Percentiles rank a stretch among this genome's conserved stretches.
phyloP scores from a whole-genome alignment of 495 filamentous ascomycete species.

The Penicillium desertorum region DNA sequence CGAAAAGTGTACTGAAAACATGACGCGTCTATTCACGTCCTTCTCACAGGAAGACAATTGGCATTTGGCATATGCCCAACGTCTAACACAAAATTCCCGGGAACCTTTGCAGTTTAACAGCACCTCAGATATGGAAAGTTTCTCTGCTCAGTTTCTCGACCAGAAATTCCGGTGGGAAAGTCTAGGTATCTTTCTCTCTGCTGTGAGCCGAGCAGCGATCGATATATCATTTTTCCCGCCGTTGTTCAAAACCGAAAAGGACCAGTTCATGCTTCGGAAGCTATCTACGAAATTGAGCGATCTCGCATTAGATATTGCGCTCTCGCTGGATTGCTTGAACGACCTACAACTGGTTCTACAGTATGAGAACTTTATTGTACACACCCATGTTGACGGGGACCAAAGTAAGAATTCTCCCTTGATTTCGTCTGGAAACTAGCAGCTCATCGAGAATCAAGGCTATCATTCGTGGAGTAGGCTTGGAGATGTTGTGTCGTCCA shows the following conservation, averaged over 20 bases:
- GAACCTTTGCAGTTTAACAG: conserved; percentile 27
- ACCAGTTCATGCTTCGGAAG: conserved; percentile 29
- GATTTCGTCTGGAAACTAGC: neutral
- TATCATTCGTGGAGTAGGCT: conserved; percentile 46
- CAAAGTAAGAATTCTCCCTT: conserved; percentile 33
- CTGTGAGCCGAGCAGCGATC: conserved; percentile 38
- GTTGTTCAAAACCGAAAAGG: conserved; percentile 32
- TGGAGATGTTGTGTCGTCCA: conserved; percentile 41
- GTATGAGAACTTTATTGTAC: conserved; percentile 49
- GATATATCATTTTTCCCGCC: conserved; percentile 36
- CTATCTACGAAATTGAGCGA: conserved; percentile 33
- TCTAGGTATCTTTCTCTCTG: conserved; percentile 40
- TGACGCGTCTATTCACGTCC: conserved; percentile 26
- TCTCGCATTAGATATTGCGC: conserved; percentile 35
- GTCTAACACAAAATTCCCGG: conserved; percentile 37
- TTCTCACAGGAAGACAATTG: conserved; percentile 29
- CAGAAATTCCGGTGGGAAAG: conserved; percentile 45
- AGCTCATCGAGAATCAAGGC: conserved; percentile 23
- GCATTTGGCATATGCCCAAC: conserved; percentile 33
- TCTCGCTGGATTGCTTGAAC: conserved; percentile 46
- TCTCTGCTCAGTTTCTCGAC: conserved; percentile 36
- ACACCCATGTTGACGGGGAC: conserved; percentile 45
- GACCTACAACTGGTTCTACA: conserved; percentile 44
- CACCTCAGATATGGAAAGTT: conserved; percentile 24
- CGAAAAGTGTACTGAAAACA: conserved; percentile 30